A percentile compares a stretch with the other conserved stretches of the same genome.
These are phyloP conservation scores for Fusarium sp. DNA, from an alignment of 2,329 filamentous ascomycete species.

Conservation along the genomic window DNA sequence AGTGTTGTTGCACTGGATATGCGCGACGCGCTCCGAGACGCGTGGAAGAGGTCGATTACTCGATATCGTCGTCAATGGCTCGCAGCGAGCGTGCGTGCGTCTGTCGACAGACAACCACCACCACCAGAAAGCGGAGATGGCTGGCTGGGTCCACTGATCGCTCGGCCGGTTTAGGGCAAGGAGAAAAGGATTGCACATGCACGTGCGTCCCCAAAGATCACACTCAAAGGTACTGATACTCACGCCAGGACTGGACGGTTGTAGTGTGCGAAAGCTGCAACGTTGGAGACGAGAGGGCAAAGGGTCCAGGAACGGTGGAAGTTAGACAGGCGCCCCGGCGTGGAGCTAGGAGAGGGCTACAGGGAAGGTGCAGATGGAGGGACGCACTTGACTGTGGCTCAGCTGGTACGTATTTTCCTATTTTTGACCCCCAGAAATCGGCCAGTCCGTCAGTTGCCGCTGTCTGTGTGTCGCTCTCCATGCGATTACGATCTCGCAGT, in stretches of 20 bases:
- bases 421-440: slow-evolving; percentile 41
- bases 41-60: slow-evolving; percentile 23
- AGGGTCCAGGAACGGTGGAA: slow-evolving; percentile 25
- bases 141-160: slow-evolving; percentile 37
- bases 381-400: slow-evolving; percentile 32
- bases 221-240: slow-evolving; percentile 40
- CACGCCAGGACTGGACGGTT: slow-evolving; percentile 13
- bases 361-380: slow-evolving; percentile 3
- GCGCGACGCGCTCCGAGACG: slow-evolving; percentile 29
- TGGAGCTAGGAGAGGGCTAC: slow-evolving; percentile 14
- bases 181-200: slow-evolving; percentile 28
- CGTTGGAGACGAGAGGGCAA: slow-evolving; percentile 21
- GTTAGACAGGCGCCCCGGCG: slow-evolving; percentile 18
- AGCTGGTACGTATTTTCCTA: slow-evolving; percentile 39
- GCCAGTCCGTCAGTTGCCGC: slow-evolving; percentile 30
- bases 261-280: slow-evolving; percentile 33
- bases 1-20: slow-evolving; percentile 17
- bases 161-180: slow-evolving; percentile 30
- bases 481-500: slow-evolving; percentile 17
- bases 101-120: slow-evolving; percentile 1
- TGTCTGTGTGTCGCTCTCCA: slow-evolving; percentile 1
- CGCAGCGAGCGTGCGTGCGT: slow-evolving; percentile 7
- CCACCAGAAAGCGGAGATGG: slow-evolving; percentile 13
- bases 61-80: slow-evolving; percentile 28
- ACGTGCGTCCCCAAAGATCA: slow-evolving; percentile 28